Base-by-base conservation (phyloP, 1,139 yeast genomes). In the Geotrichum reessii region DNA sequence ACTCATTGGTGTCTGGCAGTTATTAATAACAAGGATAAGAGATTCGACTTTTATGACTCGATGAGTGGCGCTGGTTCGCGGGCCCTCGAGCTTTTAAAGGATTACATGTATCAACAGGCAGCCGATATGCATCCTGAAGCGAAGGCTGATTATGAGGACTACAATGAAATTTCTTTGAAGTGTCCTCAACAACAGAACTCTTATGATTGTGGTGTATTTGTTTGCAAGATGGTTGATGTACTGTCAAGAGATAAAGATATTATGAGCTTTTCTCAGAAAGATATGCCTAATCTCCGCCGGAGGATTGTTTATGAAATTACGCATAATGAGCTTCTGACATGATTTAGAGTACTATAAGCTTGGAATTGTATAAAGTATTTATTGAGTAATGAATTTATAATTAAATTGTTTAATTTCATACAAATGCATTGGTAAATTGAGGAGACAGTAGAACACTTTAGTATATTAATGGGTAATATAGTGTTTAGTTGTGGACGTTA, bases 1-100 rank as follows among this genome's bases (percentile, higher is more conserved):
- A 81, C 93, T 0, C 99, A 93, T 71, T 93, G 99, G 99, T 95
- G 96, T 3, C 74, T 92, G 51, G 92, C 95, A 0, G 86, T 86
- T 28, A 79, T 93, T 42, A 86, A 93, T 71, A 82, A 90, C 63
- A 71, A 71, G 40, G 74, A 76, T 12, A 78, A 79, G 64, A 76
- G 81, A 40, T 83, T 93, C 56, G 77, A 80, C 42, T 93, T 87
- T 68, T 83, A 82, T 65, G 99, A 93, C 71, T 92, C 98, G 0
- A 74, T 93, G 63, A 78, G 79, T 28, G 81, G 84, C 40, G 84
- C 87, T 55, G 77, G 79, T 19, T 74, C 76, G 14, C 65, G 64
- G 1, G 85, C 88, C 0, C 73, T 91, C 57, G 70, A 74, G 33
- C 69, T 79, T 25, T 71, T 93, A 53, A 75, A 81, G 47, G 79